A percentile compares a stretch with the other conserved stretches of the same genome.
These are phyloP conservation scores for Globisporangium solare DNA, from an alignment of 352 stramenopile genomes.

Conservation along the genomic window DNA sequence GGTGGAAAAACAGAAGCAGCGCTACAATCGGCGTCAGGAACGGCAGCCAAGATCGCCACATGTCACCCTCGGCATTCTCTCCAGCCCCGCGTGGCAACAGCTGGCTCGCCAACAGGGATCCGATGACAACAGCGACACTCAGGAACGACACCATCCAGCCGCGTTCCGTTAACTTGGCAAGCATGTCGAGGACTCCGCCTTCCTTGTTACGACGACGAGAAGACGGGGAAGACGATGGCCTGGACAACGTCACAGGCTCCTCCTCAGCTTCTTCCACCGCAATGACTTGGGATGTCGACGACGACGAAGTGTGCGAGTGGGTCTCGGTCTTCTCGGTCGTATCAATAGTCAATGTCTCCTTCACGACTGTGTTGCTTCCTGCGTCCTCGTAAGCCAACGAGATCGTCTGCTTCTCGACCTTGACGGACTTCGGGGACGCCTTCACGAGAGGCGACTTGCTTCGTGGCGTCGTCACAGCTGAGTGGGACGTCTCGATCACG, in stretches of 20 bases:
- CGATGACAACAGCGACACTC: slow-evolving; percentile 65
- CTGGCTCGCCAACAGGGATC: slow-evolving; percentile 57
- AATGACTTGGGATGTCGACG: slow-evolving; percentile 8
- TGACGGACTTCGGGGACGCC: slow-evolving; percentile 11
- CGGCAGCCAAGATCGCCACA: slow-evolving; percentile 61
- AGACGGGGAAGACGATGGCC: neutral
- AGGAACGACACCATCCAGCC: slow-evolving; percentile 61
- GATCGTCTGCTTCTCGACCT: slow-evolving; percentile 27
- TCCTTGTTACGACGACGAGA: slow-evolving; percentile 7
- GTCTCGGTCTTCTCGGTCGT: slow-evolving; percentile 4
- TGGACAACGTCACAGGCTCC: slow-evolving; percentile 20
- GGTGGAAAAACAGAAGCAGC: slow-evolving; percentile 71
- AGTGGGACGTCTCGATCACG: slow-evolving; percentile 15
- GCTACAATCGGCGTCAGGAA: slow-evolving; percentile 62
- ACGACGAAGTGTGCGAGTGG: neutral
- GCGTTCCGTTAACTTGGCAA: slow-evolving; percentile 49
- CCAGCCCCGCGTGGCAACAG: slow-evolving; percentile 29
- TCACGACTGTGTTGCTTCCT: slow-evolving; percentile 4
- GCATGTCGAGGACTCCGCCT: slow-evolving; percentile 24
- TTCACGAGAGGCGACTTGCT: slow-evolving; percentile 16
- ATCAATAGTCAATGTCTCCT: slow-evolving; percentile 9
- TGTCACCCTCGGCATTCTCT: slow-evolving; percentile 15
- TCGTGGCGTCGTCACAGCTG: slow-evolving; percentile 1
- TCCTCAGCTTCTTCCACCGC: slow-evolving; percentile 15
- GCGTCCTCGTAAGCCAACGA: slow-evolving; percentile 51